Conservation (phyloP, 768 basidiomycete species). For the Podaxis sp. region DNA sequence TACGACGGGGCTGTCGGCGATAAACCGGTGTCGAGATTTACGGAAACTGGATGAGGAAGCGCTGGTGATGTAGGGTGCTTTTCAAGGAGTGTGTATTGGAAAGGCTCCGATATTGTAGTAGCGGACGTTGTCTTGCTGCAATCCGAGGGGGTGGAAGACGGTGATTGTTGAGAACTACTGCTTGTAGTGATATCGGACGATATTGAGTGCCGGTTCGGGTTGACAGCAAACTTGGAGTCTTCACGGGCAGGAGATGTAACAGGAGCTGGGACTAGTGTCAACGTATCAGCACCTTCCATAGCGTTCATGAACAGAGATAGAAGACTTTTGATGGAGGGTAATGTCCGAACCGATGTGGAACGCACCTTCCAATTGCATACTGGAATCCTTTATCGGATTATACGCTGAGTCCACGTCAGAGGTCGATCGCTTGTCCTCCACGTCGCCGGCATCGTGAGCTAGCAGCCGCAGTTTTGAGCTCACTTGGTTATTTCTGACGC, state of each 20-base stretch:
- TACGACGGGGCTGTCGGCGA: slow-evolving; percentile 10
- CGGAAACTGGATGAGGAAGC: background rate
- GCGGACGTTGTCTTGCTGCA: slow-evolving; percentile 8
- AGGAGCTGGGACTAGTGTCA: background rate
- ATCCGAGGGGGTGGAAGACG: slow-evolving; percentile 1
- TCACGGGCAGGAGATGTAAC: background rate
- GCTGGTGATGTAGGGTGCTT: background rate
- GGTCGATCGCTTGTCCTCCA: background rate
- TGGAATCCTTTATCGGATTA: background rate
- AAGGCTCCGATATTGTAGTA: slow-evolving; percentile 6
- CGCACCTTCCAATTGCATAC: slow-evolving; percentile 1
- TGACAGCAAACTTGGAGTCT: background rate
- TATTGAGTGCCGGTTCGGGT: slow-evolving; percentile 20
- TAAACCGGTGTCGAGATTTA: background rate
- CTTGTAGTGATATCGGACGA: slow-evolving; percentile 20
- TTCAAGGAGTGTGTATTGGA: background rate
- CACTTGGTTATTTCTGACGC: background rate
- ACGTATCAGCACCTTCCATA: slow-evolving; percentile 1
- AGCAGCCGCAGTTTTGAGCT: background rate
- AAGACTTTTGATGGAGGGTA: background rate
- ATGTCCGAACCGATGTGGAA: background rate
- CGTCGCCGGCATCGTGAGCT: background rate
- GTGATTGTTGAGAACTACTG: slow-evolving; percentile 12
- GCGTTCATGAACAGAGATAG: background rate
- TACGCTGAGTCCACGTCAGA: background rate